Conservation (phyloP, 2,329 filamentous ascomycete genomes). For the Hysterium pulicare region DNA sequence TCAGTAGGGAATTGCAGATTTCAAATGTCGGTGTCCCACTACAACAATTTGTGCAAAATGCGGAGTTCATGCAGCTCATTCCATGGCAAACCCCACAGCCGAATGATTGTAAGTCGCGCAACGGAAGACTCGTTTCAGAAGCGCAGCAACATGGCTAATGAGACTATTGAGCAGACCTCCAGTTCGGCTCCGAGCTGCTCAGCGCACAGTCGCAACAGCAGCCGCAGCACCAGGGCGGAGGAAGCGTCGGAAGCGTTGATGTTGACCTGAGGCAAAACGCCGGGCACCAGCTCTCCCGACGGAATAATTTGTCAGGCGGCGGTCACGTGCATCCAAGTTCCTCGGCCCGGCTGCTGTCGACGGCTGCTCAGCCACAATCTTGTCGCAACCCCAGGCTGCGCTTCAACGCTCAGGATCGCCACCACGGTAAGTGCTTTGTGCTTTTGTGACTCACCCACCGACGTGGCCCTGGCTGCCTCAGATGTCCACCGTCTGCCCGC, state of each 20-base stretch:
- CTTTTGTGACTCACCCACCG: slow-evolving; percentile 2
- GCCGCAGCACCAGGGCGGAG: neutral
- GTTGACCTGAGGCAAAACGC: neutral
- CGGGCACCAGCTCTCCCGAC: too few species aligned
- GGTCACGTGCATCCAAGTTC: neutral
- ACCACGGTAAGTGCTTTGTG: neutral
- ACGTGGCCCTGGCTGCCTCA: slow-evolving; percentile 5
- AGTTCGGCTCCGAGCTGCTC: slow-evolving; percentile 18
- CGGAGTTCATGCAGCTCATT: slow-evolving; percentile 19
- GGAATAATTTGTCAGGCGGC: slow-evolving; percentile 2
- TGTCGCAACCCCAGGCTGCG: neutral
- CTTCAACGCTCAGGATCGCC: slow-evolving; percentile 1
- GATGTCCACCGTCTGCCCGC: neutral
- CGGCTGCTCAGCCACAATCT: slow-evolving; percentile 3
- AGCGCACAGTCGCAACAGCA: neutral
- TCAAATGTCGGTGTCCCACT: slow-evolving; percentile 21
- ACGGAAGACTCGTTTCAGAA: neutral
- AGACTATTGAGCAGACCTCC: slow-evolving; percentile 23
- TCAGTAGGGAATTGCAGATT: slow-evolving; percentile 5
- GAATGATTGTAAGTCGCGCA: slow-evolving; percentile 29
- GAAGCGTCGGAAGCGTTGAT: neutral
- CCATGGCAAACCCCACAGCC: slow-evolving; percentile 26
- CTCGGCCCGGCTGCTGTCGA: neutral
- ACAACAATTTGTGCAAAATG: slow-evolving; percentile 24
- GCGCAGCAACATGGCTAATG: slow-evolving; percentile 17